These are phyloP conservation scores for Aspergillus texensis DNA, from an alignment of 2,329 filamentous ascomycete species.

Conservation along the genomic window DNA sequence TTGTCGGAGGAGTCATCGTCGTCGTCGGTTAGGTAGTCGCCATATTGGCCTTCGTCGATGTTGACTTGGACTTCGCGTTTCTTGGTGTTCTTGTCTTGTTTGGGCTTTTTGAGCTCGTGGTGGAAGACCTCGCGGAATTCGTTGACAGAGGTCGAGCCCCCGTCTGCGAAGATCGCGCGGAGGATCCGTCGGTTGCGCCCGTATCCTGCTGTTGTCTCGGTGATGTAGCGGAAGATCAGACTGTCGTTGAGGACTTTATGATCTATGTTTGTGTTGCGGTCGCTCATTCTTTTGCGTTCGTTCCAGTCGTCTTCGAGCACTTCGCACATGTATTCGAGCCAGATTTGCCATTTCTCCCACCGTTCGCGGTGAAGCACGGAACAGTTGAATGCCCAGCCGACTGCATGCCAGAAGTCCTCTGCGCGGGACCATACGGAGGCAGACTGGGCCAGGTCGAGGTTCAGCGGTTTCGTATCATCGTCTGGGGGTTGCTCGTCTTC, in stretches of 20 bases:
- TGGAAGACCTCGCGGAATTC: constrained; percentile 51
- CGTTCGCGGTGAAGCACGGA: constrained; percentile 70
- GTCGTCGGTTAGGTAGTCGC: constrained; percentile 46
- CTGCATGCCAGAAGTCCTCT: constrained; percentile 83
- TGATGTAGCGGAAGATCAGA: constrained; percentile 48
- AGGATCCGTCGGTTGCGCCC: constrained; percentile 46
- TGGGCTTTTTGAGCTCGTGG: constrained; percentile 45
- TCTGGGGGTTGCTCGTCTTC: constrained; percentile 33
- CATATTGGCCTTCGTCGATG: constrained; percentile 49
- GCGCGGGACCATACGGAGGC: constrained; percentile 74
- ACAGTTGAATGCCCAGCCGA: constrained; percentile 94
- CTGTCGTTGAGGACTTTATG: constrained; percentile 37
- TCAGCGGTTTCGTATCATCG: constrained; percentile 57
- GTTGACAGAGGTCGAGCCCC: constrained; percentile 35
- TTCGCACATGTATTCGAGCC: constrained; percentile 71
- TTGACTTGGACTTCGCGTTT: constrained; percentile 47
- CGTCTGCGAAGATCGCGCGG: constrained; percentile 52
- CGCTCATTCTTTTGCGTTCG: constrained; percentile 27
- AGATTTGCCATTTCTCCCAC: constrained; percentile 80
- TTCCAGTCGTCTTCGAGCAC: constrained; percentile 50
- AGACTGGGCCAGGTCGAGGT: constrained; percentile 62
- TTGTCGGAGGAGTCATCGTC: constrained; percentile 26
- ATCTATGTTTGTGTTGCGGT: constrained; percentile 11
- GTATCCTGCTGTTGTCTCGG: constrained; percentile 28
- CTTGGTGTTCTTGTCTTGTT: constrained; percentile 31